Evolutionary conservation across 768 basidiomycete species (phyloP).

Genomic region (Russula foetens): DNA sequence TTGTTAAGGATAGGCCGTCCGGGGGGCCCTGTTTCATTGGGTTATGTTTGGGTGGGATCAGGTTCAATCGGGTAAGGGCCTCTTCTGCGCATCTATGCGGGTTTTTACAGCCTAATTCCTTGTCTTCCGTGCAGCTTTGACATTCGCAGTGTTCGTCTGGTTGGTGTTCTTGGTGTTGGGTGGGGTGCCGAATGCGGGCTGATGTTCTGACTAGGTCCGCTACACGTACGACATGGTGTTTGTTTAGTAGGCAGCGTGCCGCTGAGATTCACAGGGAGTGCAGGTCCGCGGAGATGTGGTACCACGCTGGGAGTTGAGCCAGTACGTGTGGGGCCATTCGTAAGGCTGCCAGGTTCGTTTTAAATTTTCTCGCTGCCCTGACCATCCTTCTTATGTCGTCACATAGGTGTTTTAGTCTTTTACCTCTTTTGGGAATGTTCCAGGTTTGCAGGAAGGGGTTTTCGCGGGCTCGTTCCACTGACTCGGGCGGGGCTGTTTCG

Average conservation of each 20-base stretch:
- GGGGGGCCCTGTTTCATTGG: neutral
- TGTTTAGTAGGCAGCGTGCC: too few relatives aligned
- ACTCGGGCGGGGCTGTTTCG: neutral
- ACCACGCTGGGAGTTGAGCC: slow-evolving; percentile 15
- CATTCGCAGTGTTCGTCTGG: neutral
- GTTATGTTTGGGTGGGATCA: neutral
- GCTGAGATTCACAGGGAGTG: too few relatives aligned
- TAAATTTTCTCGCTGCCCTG: neutral
- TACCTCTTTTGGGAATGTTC: neutral
- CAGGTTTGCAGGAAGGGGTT: slow-evolving; percentile 17
- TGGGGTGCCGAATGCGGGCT: too few relatives aligned
- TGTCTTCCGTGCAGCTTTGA: neutral
- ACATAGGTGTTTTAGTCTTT: neutral
- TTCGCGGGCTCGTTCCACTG: rapidly evolving
- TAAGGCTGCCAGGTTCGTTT: neutral
- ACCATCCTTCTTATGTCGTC: slow-evolving; percentile 2
- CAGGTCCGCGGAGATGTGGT: neutral
- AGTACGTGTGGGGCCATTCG: neutral
- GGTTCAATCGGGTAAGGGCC: neutral
- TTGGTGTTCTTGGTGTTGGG: too few relatives aligned
- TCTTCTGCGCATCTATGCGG: neutral
- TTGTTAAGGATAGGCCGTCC: neutral
- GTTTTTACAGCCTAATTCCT: neutral
- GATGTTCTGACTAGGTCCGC: neutral
- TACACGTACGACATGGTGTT: too few relatives aligned